Percentiles rank a stretch among this genome's conserved stretches.
These are phyloP conservation scores for Lumnitzera littorea DNA, from an alignment of 345 rosid genomes.

Conservation along the genomic window DNA sequence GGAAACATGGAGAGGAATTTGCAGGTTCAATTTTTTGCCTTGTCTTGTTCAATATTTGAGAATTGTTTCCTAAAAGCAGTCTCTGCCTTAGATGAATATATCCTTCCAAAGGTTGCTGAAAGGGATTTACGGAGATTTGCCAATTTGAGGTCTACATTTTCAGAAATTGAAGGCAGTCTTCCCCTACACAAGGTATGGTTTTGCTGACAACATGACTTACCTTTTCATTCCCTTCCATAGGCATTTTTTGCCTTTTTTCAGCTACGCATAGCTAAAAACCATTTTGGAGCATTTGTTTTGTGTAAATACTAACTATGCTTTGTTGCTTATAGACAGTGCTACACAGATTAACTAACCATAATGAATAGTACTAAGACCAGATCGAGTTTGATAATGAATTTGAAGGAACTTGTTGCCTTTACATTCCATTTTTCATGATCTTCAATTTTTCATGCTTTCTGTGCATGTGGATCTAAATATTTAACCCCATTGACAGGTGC, in stretches of 20 bases:
- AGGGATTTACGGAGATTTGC: constrained; percentile 67
- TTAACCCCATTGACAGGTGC: constrained; percentile 36
- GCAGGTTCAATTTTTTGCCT: neutral
- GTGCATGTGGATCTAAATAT: neutral
- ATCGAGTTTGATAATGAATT: too few relatives aligned
- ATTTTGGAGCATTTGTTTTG: too few relatives aligned
- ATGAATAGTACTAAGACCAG: too few relatives aligned
- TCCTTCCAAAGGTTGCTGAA: constrained; percentile 92
- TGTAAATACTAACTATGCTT: too few relatives aligned
- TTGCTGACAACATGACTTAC: neutral
- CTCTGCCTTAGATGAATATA: constrained; percentile 54
- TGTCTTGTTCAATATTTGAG: neutral
- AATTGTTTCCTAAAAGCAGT: neutral
- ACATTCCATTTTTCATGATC: too few relatives aligned
- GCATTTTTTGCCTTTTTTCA: too few relatives aligned
- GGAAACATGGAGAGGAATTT: neutral
- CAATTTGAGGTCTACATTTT: constrained; percentile 44
- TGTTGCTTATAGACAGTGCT: too few relatives aligned
- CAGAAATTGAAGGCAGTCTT: constrained; percentile 38
- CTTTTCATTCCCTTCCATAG: too few relatives aligned
- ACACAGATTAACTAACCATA: too few relatives aligned
- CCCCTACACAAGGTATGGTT: constrained; percentile 38
- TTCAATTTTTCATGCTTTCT: too few relatives aligned
- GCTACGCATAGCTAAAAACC: too few relatives aligned
- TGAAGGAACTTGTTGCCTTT: too few relatives aligned